A percentile compares a stretch with the other conserved stretches of the same genome.
Conservation (phyloP, 805 yeast species). For the Suhomyces xylopsoci region DNA sequence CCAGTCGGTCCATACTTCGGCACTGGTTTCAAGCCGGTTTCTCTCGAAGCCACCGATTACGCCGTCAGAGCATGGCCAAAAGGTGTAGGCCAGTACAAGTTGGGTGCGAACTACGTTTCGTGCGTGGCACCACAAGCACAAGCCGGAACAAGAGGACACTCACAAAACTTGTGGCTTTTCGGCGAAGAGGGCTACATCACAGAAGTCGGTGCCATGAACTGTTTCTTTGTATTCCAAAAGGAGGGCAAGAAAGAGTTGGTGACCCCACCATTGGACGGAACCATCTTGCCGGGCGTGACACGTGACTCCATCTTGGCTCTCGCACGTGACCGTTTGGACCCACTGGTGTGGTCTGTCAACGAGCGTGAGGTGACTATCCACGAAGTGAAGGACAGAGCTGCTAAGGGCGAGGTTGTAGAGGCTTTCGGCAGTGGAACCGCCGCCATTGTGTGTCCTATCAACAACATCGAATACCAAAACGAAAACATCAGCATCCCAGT, state of each 20-base stretch:
- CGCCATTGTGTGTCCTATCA: slow-evolving; percentile 91
- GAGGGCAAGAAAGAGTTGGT: slow-evolving; percentile 87
- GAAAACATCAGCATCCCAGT: slow-evolving; percentile 73
- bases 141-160: slow-evolving; percentile 88
- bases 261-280: slow-evolving; percentile 96
- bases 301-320: slow-evolving; percentile 84
- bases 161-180: slow-evolving; percentile 94
- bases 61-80: slow-evolving; percentile 99
- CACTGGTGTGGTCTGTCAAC: slow-evolving; percentile 72
- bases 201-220: slow-evolving; percentile 98
- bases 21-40: slow-evolving; percentile 95
- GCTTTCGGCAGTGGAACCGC: slow-evolving; percentile 98
- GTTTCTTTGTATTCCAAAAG: slow-evolving; percentile 72
- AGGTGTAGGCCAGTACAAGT: slow-evolving; percentile 92
- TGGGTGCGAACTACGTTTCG: slow-evolving; percentile 98
- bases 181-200: slow-evolving; percentile 84
- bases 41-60: slow-evolving; percentile 89
- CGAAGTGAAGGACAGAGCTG: slow-evolving; percentile 76
- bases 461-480: slow-evolving; percentile 77
- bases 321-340: slow-evolving; percentile 70
- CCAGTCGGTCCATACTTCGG: slow-evolving; percentile 44
- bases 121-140: slow-evolving; percentile 85
- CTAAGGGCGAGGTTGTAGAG: slow-evolving; percentile 80
- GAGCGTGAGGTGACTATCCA: slow-evolving; percentile 81
- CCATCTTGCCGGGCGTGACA: slow-evolving; percentile 94